Conservation (phyloP, 1,284 basidiomycete genomes). For the Fomitopsis pinicola region DNA sequence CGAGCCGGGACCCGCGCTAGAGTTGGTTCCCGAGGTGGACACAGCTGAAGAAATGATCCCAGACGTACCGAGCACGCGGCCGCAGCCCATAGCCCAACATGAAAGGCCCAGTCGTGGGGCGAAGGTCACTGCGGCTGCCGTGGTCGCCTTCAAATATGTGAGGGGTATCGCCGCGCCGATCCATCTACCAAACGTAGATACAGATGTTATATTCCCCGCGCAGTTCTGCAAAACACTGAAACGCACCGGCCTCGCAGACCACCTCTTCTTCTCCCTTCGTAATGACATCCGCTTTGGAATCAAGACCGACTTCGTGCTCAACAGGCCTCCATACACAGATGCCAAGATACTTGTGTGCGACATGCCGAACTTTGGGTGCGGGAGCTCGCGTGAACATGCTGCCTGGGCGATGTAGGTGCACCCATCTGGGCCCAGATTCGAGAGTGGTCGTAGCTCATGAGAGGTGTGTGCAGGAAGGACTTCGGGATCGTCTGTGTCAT, state of each 20-base stretch:
- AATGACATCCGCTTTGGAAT: constrained; percentile 77
- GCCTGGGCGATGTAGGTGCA: constrained; percentile 86
- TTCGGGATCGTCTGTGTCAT: constrained; percentile 93
- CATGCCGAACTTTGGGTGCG: constrained; percentile 93
- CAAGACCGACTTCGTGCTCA: constrained; percentile 87
- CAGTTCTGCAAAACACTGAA: constrained; percentile 95
- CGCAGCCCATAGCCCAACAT: constrained; percentile 53
- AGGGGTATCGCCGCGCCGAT: constrained; percentile 88
- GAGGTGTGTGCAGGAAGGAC: constrained; percentile 62
- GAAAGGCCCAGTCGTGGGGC: constrained; percentile 32
- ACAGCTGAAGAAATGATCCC: constrained; percentile 42
- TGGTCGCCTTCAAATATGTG: constrained; percentile 57
- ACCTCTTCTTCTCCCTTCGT: constrained; percentile 83
- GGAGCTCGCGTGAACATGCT: constrained; percentile 91
- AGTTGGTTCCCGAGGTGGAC: constrained; percentile 65
- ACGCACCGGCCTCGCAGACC: constrained; percentile 87
- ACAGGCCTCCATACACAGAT: constrained; percentile 78
- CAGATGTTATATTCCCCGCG: constrained; percentile 97
- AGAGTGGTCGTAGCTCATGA: background rate
- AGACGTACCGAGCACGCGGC: constrained; percentile 54
- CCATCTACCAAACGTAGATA: constrained; percentile 91
- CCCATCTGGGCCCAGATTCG: background rate
- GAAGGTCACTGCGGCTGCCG: constrained; percentile 36
- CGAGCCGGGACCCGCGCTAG: constrained; percentile 51
- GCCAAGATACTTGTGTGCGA: constrained; percentile 87